Evolutionary conservation across 1,284 basidiomycete species (phyloP).

Genomic region (Xerocomus nothofagi): DNA sequence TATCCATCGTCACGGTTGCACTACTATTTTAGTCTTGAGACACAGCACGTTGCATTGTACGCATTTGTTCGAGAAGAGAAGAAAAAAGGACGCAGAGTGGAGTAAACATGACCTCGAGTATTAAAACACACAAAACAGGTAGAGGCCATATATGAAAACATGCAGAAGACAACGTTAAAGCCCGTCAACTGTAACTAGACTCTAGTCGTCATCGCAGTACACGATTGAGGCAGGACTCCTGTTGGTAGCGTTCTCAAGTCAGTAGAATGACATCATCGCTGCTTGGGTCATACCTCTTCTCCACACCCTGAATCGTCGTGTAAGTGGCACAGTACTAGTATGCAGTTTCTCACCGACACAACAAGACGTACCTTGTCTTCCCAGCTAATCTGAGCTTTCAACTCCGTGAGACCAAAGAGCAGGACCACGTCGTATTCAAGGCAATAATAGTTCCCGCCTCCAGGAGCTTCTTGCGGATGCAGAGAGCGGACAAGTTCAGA

Average conservation of each 20-base stretch:
- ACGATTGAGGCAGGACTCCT: conserved; percentile 42
- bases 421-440: conserved; percentile 20
- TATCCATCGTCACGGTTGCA: no score
- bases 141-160: neutral
- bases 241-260: neutral
- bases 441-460: conserved; percentile 13
- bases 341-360: no score
- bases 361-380: conserved; percentile 9
- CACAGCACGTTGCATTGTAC: no score
- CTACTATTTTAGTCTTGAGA: no score
- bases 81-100: no score
- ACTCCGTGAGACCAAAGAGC: conserved; percentile 28
- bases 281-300: conserved; percentile 27
- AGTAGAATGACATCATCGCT: neutral
- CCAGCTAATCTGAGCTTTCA: conserved; percentile 31
- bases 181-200: neutral
- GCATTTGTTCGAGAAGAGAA: no score
- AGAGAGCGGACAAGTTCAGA: conserved; percentile 4
- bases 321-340: neutral
- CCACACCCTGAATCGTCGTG: conserved; percentile 22
- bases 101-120: no score
- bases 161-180: neutral
- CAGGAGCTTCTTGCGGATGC: neutral
- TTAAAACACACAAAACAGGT: neutral
- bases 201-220: no score